phyloP scores from a whole-genome alignment of 192 early-diverging fungal species.

The Geranomyces variabilis region DNA sequence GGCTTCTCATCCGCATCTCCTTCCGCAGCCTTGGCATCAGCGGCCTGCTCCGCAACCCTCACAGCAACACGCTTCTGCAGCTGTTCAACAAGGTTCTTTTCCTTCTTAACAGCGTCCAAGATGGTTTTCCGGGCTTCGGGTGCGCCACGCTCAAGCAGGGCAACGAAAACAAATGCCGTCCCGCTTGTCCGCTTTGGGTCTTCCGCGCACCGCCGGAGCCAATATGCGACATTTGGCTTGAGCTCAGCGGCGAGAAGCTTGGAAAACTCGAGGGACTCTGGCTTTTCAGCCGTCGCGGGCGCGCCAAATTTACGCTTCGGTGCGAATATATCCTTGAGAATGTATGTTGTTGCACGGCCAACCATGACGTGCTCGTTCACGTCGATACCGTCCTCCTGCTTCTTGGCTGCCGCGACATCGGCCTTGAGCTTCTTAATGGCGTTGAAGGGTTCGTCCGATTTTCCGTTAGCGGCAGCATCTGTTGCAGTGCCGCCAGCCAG shows the following conservation, averaged over 20 bases:
- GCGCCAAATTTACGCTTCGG: slow-evolving; percentile 1
- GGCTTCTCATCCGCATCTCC: slow-evolving; percentile 12
- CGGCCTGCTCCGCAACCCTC: slow-evolving; percentile 16
- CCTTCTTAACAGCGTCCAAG: slow-evolving; percentile 23
- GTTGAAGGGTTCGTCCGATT: slow-evolving; percentile 53
- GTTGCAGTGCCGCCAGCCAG: slow-evolving; percentile 17
- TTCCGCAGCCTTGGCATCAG: background rate
- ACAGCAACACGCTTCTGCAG: slow-evolving; percentile 1
- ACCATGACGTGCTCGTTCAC: slow-evolving; percentile 43
- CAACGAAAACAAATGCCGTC: slow-evolving; percentile 46
- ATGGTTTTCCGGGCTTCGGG: slow-evolving; percentile 20
- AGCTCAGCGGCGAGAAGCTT: slow-evolving; percentile 10
- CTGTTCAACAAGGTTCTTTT: slow-evolving; percentile 8
- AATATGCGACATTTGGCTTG: slow-evolving; percentile 32
- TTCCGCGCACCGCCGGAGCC: slow-evolving; percentile 40
- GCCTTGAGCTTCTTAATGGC: slow-evolving; percentile 59
- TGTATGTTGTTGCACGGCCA: slow-evolving; percentile 38
- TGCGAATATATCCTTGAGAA: slow-evolving; percentile 44
- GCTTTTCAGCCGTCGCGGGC: background rate
- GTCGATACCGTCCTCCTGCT: slow-evolving; percentile 49
- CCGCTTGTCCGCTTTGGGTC: slow-evolving; percentile 36
- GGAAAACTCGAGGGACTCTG: background rate
- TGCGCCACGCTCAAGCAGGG: slow-evolving; percentile 35
- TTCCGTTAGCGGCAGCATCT: background rate
- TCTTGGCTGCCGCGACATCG: slow-evolving; percentile 39